Conservation (phyloP, 2,329 filamentous ascomycete species). For the Acrocalymma vagum region DNA sequence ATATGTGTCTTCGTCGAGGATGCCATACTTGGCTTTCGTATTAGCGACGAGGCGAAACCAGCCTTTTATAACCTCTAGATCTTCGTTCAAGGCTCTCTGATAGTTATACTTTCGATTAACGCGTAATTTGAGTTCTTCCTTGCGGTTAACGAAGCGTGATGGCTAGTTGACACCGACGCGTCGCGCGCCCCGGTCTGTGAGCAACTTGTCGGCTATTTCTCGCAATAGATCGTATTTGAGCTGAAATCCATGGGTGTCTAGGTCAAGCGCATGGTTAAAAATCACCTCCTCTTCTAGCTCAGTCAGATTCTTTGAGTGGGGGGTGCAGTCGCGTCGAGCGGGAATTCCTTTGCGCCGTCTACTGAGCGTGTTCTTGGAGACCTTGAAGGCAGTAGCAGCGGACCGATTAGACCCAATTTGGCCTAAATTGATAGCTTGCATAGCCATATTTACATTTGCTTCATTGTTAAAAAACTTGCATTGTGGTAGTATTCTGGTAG, state of each 20-base stretch:
- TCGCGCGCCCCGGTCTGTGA: constrained; percentile 2
- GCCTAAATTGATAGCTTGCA: constrained; percentile 5
- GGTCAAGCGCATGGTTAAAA: constrained; percentile 13
- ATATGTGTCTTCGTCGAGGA: too few relatives aligned
- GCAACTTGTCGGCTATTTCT: constrained; percentile 5
- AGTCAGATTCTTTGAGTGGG: too few relatives aligned
- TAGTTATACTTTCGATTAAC: constrained; percentile 16
- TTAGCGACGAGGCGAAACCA: constrained; percentile 13
- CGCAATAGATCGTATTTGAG: constrained; percentile 4
- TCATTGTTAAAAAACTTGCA: too few relatives aligned
- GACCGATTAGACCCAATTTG: constrained; percentile 4
- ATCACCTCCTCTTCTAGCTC: constrained; percentile 8
- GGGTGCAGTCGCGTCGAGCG: constrained; percentile 12
- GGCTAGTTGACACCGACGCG: constrained; percentile 4
- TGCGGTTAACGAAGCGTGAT: constrained; percentile 13
- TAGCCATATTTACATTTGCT: constrained; percentile 8
- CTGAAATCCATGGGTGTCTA: constrained; percentile 13
- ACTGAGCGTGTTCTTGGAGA: constrained; percentile 7
- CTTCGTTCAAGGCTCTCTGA: constrained; percentile 7
- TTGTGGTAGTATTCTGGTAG: too few relatives aligned
- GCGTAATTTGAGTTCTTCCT: constrained; percentile 9
- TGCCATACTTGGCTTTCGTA: constrained; percentile 17
- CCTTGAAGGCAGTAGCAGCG: constrained; percentile 5
- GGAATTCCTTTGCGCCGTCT: constrained; percentile 9
- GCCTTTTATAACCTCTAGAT: not conserved